A percentile compares a stretch with the other conserved stretches of the same genome.
phyloP scores from a whole-genome alignment of 306 rosid genomes.

The Vigna trinervia region DNA sequence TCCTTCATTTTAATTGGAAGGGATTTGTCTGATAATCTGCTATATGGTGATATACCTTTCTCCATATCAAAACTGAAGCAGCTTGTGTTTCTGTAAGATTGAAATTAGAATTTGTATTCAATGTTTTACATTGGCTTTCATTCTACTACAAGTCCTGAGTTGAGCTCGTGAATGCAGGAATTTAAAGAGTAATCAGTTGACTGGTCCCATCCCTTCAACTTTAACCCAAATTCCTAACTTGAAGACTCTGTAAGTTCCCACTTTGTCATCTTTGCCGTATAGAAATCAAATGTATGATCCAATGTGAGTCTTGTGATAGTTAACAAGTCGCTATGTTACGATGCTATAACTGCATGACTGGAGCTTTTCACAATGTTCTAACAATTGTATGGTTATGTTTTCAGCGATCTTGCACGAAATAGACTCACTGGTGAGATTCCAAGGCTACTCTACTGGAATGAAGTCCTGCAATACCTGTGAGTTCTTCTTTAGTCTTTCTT shows the following conservation, averaged over 20 bases:
- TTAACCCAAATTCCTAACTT: slow-evolving; percentile 30
- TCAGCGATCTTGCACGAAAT: slow-evolving; percentile 23
- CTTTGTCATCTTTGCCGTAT: not conserved
- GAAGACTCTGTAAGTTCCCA: slow-evolving; percentile 26
- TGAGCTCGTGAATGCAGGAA: slow-evolving; percentile 20
- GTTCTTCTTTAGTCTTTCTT: not conserved
- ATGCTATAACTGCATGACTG: not conserved
- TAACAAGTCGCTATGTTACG: not conserved
- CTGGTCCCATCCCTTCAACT: slow-evolving; percentile 22
- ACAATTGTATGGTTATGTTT: not conserved
- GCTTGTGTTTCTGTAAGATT: slow-evolving; percentile 19
- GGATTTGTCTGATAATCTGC: slow-evolving; percentile 25
- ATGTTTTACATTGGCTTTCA: not conserved
- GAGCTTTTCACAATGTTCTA: not conserved
- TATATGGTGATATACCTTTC: slow-evolving; percentile 28
- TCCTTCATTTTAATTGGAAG: not conserved
- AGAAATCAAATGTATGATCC: not conserved
- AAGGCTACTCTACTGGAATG: slow-evolving; percentile 27
- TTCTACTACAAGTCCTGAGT: not conserved
- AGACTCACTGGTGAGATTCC: slow-evolving; percentile 31
- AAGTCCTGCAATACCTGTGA: slow-evolving; percentile 25
- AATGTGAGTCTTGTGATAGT: not conserved
- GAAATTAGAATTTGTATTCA: not conserved
- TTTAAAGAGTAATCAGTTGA: slow-evolving; percentile 29
- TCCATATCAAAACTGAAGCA: slow-evolving; percentile 30